Percentiles rank a stretch among this genome's conserved stretches.
phyloP scores from a whole-genome alignment of 805 yeast genomes.

The Alloascoidea africana region DNA sequence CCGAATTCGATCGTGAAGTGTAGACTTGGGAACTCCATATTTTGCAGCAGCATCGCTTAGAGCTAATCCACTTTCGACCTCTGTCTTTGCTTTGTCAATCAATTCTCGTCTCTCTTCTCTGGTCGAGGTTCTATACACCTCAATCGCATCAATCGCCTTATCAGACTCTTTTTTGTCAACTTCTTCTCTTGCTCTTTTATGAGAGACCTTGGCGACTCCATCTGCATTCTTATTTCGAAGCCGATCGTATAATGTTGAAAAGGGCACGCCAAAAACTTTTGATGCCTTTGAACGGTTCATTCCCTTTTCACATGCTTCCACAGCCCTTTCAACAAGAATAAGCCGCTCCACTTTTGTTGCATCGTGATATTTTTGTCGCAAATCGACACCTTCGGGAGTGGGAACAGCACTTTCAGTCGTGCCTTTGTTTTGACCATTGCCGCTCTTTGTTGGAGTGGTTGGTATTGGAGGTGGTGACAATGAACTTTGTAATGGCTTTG shows the following conservation, averaged over 20 bases:
- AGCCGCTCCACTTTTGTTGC: not conserved
- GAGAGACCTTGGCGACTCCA: too few relatives aligned
- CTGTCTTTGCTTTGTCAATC: not conserved
- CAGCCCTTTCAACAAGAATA: not conserved
- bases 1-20: slow-evolving; percentile 1
- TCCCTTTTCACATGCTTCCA: not conserved
- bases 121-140: not conserved
- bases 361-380: not conserved
- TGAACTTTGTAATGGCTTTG: not conserved
- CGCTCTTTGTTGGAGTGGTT: not conserved
- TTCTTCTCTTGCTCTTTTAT: not conserved
- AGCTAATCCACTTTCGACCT: not conserved
- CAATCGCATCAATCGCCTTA: not conserved
- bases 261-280: slow-evolving; percentile 1
- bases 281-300: not conserved
- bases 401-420: not conserved
- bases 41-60: slow-evolving; percentile 1
- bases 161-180: too few relatives aligned
- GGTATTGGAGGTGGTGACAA: not conserved
- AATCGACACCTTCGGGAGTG: not conserved
- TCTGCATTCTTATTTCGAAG: not conserved
- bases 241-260: slow-evolving; percentile 1
- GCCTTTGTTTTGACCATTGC: not conserved
- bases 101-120: not conserved
- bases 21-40: slow-evolving; percentile 3